Conservation (phyloP, 306 rosid genomes). For the Vachellia collinsii region DNA sequence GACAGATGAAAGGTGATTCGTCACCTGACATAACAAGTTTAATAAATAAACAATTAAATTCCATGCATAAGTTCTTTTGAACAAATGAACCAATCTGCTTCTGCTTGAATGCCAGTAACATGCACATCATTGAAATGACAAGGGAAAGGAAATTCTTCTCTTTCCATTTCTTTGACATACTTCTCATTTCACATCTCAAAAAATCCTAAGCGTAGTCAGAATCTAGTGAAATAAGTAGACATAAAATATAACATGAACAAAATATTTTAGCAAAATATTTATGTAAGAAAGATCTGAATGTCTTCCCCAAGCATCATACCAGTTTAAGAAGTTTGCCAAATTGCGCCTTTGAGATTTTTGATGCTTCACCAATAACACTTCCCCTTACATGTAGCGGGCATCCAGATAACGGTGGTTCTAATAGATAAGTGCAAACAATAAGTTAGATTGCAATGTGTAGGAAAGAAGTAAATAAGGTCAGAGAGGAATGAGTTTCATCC, state of each 20-base stretch:
- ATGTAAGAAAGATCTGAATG: neutral
- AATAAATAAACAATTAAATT: neutral
- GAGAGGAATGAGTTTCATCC: neutral
- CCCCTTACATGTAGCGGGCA: slow-evolving; percentile 53
- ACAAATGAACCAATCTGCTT: too few species aligned
- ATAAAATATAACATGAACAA: neutral
- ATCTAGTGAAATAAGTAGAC: neutral
- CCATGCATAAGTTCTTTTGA: neutral
- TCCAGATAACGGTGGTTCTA: slow-evolving; percentile 47
- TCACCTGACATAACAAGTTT: slow-evolving; percentile 38
- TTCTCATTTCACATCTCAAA: slow-evolving; percentile 1
- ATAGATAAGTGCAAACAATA: neutral
- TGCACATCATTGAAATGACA: too few species aligned
- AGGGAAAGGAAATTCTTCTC: neutral
- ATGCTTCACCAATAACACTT: slow-evolving; percentile 31
- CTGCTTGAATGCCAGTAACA: too few species aligned
- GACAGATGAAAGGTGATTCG: slow-evolving; percentile 51
- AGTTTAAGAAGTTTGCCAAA: slow-evolving; percentile 49
- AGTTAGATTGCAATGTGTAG: neutral
- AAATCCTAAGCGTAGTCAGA: neutral
- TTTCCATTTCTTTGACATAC: neutral
- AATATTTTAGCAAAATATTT: neutral
- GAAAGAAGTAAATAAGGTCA: neutral
- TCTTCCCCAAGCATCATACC: slow-evolving; percentile 32
- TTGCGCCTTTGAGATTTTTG: slow-evolving; percentile 42